Percentiles rank a stretch among this genome's conserved stretches.
Evolutionary conservation across 2,329 filamentous ascomycete species (phyloP).

Genomic region (Phialophora verrucosa): DNA sequence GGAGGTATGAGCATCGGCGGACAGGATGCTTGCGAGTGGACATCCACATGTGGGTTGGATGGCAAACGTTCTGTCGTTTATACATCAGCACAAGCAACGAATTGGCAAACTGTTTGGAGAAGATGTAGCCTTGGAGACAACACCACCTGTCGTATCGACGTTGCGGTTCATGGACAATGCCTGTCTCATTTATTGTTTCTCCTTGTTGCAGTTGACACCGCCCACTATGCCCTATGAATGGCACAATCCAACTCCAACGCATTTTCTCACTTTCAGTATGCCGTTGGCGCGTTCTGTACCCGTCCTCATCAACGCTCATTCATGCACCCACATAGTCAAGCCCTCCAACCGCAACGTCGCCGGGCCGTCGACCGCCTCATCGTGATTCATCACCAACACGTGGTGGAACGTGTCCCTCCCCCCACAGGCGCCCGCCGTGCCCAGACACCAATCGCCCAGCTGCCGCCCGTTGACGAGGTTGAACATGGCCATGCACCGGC

Average conservation of each 20-base stretch:
- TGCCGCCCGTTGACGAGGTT: neutral
- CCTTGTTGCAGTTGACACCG: neutral
- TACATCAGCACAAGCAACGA: neutral
- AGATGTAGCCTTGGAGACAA: neutral
- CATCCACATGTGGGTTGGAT: neutral
- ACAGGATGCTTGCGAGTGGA: neutral
- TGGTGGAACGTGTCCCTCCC: constrained; percentile 4
- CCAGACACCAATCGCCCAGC: constrained; percentile 6
- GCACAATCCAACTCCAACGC: neutral
- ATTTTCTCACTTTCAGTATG: constrained; percentile 8
- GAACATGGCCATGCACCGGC: neutral
- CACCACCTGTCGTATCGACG: neutral
- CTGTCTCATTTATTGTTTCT: neutral
- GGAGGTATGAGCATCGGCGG: neutral
- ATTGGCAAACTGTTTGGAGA: neutral
- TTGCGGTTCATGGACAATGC: neutral
- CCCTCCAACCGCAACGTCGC: neutral
- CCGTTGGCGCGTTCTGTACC: neutral
- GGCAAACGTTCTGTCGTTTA: neutral
- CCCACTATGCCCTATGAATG: neutral
- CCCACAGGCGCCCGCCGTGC: constrained; percentile 13
- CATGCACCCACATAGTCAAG: neutral
- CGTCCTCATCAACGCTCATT: neutral
- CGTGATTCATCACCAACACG: neutral
- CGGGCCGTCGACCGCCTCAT: neutral